These are phyloP conservation scores for Ustilago curta DNA, from an alignment of 1,284 basidiomycete species.

Conservation along the genomic window DNA sequence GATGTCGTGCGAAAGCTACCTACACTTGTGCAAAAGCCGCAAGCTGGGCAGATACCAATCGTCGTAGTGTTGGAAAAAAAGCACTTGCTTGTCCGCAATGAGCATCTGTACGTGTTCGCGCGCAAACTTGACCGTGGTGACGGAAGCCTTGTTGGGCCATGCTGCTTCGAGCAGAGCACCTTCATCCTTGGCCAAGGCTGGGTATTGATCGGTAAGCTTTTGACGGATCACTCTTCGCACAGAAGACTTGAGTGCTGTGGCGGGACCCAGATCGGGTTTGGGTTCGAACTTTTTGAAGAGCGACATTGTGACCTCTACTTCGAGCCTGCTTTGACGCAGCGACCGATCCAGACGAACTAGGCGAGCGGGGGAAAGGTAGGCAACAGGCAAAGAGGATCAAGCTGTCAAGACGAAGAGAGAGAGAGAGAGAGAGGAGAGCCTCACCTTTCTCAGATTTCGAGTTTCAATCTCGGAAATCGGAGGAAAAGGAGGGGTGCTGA, in stretches of 20 bases:
- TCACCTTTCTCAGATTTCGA: constrained; percentile 13
- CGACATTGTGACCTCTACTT: constrained; percentile 54
- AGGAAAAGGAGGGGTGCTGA: no score
- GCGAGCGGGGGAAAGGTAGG: not conserved
- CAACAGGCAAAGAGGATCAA: not conserved
- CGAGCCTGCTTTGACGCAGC: not conserved
- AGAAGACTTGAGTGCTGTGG: constrained; percentile 94
- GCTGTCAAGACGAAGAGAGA: constrained; percentile 1
- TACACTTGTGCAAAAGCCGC: constrained; percentile 84
- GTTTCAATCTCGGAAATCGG: constrained; percentile 31
- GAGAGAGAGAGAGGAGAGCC: not conserved
- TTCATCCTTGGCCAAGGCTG: constrained; percentile 72
- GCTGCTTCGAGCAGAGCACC: constrained; percentile 82
- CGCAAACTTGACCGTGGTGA: constrained; percentile 89
- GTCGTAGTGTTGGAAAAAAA: constrained; percentile 98
- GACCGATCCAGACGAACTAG: not conserved
- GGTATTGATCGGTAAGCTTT: constrained; percentile 85
- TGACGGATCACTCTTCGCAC: constrained; percentile 89
- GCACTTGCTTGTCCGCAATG: constrained; percentile 83
- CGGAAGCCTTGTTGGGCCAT: constrained; percentile 98
- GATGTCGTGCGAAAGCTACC: constrained; percentile 1
- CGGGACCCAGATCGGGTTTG: constrained; percentile 87
- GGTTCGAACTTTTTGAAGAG: constrained; percentile 71
- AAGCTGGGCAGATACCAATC: constrained; percentile 91
- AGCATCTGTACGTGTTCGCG: constrained; percentile 95